Evolutionary conservation across 371 early-diverging fungal genomes (phyloP).

Genomic region (Encephalitozoon romaleae): DNA sequence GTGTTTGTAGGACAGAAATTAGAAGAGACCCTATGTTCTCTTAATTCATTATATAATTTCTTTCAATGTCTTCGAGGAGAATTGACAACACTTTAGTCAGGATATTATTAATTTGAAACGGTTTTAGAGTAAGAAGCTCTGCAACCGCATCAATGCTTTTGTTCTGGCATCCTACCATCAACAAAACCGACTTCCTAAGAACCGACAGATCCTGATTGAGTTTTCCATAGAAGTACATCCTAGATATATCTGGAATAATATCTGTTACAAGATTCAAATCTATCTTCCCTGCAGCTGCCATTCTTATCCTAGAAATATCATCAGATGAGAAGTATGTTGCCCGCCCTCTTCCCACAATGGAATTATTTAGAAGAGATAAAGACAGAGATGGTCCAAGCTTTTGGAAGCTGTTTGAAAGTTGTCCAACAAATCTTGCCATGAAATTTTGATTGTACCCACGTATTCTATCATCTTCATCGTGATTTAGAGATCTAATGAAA

Average conservation of each 20-base stretch:
- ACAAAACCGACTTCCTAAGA: constrained; percentile 18
- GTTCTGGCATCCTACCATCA: constrained; percentile 30
- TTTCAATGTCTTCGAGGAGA: neutral
- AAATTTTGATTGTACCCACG: constrained; percentile 11
- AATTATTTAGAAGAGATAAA: neutral
- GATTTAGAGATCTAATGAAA: constrained; percentile 65
- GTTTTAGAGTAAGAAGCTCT: constrained; percentile 3
- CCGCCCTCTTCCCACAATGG: neutral
- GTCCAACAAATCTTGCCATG: constrained; percentile 17
- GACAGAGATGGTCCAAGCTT: neutral
- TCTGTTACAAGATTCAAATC: constrained; percentile 14
- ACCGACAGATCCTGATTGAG: neutral
- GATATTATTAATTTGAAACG: constrained; percentile 8
- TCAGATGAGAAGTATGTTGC: neutral
- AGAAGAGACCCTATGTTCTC: neutral
- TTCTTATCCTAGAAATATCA: constrained; percentile 2
- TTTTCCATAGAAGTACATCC: constrained; percentile 18
- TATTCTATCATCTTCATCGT: neutral
- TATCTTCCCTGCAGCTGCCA: neutral
- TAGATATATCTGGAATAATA: constrained; percentile 24
- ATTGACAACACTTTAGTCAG: constrained; percentile 11
- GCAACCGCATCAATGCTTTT: constrained; percentile 17
- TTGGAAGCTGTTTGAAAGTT: neutral
- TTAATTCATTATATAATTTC: neutral
- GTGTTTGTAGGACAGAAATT: neutral